Evolutionary conservation across 768 basidiomycete genomes (phyloP).

Genomic region (Pisolithus albus): DNA sequence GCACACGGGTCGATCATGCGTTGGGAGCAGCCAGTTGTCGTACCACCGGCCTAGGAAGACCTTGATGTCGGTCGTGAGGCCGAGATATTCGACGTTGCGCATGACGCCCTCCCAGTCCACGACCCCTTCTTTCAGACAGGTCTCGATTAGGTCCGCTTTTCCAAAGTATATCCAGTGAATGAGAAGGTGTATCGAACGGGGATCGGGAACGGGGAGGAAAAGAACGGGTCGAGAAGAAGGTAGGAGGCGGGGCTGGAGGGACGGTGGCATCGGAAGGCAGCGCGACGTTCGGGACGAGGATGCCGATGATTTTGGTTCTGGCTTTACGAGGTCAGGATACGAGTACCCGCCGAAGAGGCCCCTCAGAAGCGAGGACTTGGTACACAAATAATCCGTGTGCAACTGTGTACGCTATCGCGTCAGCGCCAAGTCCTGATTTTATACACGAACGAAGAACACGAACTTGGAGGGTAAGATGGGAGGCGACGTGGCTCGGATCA

Average conservation of each 20-base stretch:
- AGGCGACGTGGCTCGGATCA: conserved; percentile 32
- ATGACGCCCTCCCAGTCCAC: conserved; percentile 84
- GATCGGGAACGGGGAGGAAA: conserved; percentile 70
- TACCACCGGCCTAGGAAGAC: conserved; percentile 74
- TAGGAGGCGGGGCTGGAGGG: conserved; percentile 63
- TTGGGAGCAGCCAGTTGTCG: conserved; percentile 48
- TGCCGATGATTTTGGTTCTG: background rate
- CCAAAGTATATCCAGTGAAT: conserved; percentile 84
- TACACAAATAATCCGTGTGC: conserved; percentile 73
- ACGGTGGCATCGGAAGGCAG: conserved; percentile 33
- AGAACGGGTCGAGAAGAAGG: conserved; percentile 57
- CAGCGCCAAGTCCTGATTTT: background rate
- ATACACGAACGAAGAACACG: conserved; percentile 10
- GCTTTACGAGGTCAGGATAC: conserved; percentile 50
- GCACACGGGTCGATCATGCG: conserved; percentile 19
- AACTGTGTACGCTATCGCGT: conserved; percentile 37
- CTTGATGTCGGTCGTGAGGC: conserved; percentile 69
- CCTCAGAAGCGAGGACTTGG: conserved; percentile 70
- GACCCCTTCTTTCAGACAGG: conserved; percentile 54
- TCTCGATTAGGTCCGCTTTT: conserved; percentile 54
- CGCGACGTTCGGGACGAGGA: background rate
- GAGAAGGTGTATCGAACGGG: conserved; percentile 62
- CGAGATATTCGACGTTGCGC: conserved; percentile 88
- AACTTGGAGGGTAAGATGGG: conserved; percentile 60
- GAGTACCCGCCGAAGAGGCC: conserved; percentile 65